Evolutionary conservation across 768 basidiomycete species (phyloP), one percentile per base, ranked within the genome.

Genomic region (Tubosaeta sp.): DNA sequence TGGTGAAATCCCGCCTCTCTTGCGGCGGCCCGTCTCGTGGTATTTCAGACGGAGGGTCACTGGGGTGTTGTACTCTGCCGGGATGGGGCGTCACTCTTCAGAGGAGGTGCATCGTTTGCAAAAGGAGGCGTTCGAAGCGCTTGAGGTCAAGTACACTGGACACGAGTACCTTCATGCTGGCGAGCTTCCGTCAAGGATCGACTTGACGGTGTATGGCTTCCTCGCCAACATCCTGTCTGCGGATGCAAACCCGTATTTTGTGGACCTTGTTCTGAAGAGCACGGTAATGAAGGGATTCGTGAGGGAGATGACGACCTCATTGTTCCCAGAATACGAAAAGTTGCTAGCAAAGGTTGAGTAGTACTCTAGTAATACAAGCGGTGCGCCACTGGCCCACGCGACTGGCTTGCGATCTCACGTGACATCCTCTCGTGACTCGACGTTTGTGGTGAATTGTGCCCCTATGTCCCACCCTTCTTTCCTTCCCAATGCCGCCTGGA

Each of bases 401-500:
- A n/a, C n/a, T n/a, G n/a, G n/a, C n/a, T n/a, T 16, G 14, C 5
- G 13, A 34, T 34, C 32, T 19, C 43, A 44, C 30, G 30, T 44
- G 43, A 31, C 11, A 8, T 12, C 25, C 7, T 25, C 40, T 9
- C 30, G 29, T 30, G 18, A 19, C 9, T 18, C 3, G 10, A 44
- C 9, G 14, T 41, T 25, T 25, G 6, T 19, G 12, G 24, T 10
- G 4, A 19, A n/a, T 4, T 21, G 18, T 40, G 53, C 60, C 60
- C 60, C 60, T 61, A 52, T 27, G 25, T 27, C 25, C 8, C 25
- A 27, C 25, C 25, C 25, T 62, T 24, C 35, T 44, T 3, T 5
- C 24, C 16, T 12, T 22, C 14, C 8, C 41, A 1, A 91, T 91
- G 89, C 90, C 90, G 25, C 72, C 74, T 31, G 87, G 87, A 58